These are phyloP conservation scores for Ogataea philodendri DNA, from an alignment of 805 yeast genomes.

Conservation along the genomic window DNA sequence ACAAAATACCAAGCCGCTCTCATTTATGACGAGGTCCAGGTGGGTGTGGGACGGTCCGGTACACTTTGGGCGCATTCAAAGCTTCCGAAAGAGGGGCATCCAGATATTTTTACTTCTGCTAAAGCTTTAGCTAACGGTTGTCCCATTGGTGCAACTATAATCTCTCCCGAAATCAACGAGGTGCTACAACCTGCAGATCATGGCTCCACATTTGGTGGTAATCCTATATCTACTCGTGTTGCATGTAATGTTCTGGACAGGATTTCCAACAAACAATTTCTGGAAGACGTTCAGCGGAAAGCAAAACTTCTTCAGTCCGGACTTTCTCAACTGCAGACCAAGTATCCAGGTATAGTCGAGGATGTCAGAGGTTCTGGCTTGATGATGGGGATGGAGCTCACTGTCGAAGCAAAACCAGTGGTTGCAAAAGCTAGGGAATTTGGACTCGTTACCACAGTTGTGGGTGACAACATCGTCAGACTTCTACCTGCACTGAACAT, in stretches of 20 bases:
- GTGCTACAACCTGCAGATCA: constrained; percentile 87
- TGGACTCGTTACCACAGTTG: constrained; percentile 83
- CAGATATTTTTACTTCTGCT: constrained; percentile 92
- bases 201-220: constrained; percentile 98
- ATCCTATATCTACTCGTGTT: constrained; percentile 84
- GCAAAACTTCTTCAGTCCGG: constrained; percentile 54
- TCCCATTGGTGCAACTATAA: constrained; percentile 93
- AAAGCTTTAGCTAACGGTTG: constrained; percentile 96
- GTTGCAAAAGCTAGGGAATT: constrained; percentile 68
- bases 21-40: constrained; percentile 94
- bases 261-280: constrained; percentile 59
- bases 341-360: constrained; percentile 58
- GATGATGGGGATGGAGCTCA: constrained; percentile 78
- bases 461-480: constrained; percentile 88
- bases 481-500: constrained; percentile 91
- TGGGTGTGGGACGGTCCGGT: constrained; percentile 94
- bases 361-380: constrained; percentile 88
- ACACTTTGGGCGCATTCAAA: constrained; percentile 87
- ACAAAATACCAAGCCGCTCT: constrained; percentile 66
- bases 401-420: constrained; percentile 59
- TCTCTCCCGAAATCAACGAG: constrained; percentile 73
- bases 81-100: constrained; percentile 78
- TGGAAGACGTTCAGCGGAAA: constrained; percentile 57
- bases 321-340: constrained; percentile 47
- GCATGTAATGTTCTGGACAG: constrained; percentile 73